These are phyloP conservation scores for Roridomyces roridus DNA, from an alignment of 768 basidiomycete genomes.

Conservation along the genomic window DNA sequence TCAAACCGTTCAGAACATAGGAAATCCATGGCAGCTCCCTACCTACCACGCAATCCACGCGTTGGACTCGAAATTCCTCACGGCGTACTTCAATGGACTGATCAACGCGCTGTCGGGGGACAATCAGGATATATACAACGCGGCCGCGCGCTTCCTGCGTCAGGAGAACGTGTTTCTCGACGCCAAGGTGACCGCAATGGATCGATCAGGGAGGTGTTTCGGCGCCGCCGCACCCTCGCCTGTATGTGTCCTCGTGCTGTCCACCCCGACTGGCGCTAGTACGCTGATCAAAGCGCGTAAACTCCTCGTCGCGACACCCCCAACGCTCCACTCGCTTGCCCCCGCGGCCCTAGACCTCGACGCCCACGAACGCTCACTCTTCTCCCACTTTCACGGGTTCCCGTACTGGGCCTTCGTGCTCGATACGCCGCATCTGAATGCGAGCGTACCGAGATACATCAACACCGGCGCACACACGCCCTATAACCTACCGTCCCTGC, in stretches of 20 bases:
- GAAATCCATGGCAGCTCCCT: constrained; percentile 6
- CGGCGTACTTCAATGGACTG: neutral
- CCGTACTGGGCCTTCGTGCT: constrained; percentile 6
- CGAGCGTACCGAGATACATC: neutral
- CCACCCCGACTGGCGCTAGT: neutral
- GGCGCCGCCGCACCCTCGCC: neutral
- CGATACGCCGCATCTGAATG: neutral
- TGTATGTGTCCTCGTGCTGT: neutral
- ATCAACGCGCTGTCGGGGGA: neutral
- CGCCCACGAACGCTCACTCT: constrained; percentile 1
- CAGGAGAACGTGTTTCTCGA: constrained; percentile 4
- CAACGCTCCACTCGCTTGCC: neutral
- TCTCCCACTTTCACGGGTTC: neutral
- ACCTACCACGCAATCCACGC: constrained; percentile 7
- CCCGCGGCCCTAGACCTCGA: constrained; percentile 7
- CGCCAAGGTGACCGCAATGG: constrained; percentile 1
- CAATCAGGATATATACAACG: constrained; percentile 8
- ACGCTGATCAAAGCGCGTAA: constrained; percentile 6
- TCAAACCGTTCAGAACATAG: neutral
- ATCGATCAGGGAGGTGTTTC: constrained; percentile 3
- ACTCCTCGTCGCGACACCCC: constrained; percentile 9
- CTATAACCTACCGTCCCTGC: neutral
- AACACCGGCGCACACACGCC: constrained; percentile 6
- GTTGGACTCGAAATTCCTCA: constrained; percentile 1
- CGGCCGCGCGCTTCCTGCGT: constrained; percentile 1